Percentiles rank a stretch among this genome's conserved stretches.
phyloP scores from a whole-genome alignment of 331 rosid genomes.

The Spiraea crenata region DNA sequence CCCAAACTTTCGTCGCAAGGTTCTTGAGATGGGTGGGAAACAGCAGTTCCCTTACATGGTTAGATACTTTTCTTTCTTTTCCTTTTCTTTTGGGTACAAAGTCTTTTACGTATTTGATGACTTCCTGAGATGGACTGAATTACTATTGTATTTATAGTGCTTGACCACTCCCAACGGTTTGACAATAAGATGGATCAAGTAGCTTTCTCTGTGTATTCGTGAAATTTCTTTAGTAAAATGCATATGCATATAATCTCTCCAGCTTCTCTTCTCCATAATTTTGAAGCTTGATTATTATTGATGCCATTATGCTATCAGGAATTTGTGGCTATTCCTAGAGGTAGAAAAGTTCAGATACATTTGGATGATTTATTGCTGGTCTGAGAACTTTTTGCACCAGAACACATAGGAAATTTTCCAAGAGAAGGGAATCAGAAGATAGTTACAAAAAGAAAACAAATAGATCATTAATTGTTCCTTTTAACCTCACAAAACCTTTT shows the following conservation, averaged over 20 bases:
- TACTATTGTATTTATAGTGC: background rate
- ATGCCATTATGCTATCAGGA: background rate
- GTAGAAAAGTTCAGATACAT: background rate
- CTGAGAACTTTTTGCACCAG: background rate
- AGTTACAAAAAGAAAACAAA: background rate
- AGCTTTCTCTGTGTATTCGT: background rate
- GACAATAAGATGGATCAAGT: background rate
- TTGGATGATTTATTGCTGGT: background rate
- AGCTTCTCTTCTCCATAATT: background rate
- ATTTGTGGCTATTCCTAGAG: background rate
- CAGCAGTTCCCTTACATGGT: conserved; percentile 97
- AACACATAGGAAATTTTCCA: background rate
- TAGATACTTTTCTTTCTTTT: conserved; percentile 28
- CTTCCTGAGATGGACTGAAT: too few species aligned
- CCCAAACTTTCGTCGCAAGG: conserved; percentile 90
- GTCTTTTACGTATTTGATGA: too few species aligned
- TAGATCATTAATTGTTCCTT: background rate
- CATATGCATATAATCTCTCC: background rate
- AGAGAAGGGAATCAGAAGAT: background rate
- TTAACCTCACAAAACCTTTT: background rate
- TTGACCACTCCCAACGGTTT: background rate
- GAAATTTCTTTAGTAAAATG: background rate
- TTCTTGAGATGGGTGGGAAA: conserved; percentile 83
- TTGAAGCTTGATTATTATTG: background rate
- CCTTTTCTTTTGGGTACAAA: too few species aligned